Evolutionary conservation across 164 flowering plant genomes (phyloP).

Genomic region (Vitis riparia): DNA sequence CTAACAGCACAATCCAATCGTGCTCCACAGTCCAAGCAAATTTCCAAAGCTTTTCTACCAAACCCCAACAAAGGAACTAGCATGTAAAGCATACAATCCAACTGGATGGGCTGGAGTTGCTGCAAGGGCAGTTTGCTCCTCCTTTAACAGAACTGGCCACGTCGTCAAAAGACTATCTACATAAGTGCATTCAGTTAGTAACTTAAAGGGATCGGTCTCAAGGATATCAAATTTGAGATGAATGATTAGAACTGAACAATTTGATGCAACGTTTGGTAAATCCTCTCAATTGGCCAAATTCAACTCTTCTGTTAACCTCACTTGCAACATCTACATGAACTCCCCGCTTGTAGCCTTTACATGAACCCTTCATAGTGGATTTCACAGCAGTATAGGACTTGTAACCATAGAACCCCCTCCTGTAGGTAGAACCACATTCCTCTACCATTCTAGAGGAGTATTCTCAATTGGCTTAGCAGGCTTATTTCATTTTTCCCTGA

Average conservation of each 20-base stretch:
- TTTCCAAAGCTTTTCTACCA: constrained; percentile 97
- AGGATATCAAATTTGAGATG: constrained; percentile 56
- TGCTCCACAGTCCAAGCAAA: constrained; percentile 97
- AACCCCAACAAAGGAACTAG: constrained; percentile 74
- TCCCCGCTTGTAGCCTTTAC: no score
- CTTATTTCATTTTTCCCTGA: no score
- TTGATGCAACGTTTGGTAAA: no score
- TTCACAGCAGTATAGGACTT: no score
- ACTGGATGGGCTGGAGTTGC: constrained; percentile 98
- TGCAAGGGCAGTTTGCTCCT: constrained; percentile 78
- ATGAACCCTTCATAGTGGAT: no score
- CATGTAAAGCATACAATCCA: constrained; percentile 81
- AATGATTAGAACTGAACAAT: constrained; percentile 2
- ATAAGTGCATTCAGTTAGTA: constrained; percentile 50
- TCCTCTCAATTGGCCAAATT: no score
- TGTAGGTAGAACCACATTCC: no score
- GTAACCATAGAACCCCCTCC: no score
- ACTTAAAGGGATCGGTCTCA: constrained; percentile 51
- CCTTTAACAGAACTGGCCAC: constrained; percentile 83
- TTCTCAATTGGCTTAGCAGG: no score
- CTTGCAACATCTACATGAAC: no score
- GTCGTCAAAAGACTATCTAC: constrained; percentile 62
- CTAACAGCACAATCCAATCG: constrained; percentile 98
- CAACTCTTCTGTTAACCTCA: no score
- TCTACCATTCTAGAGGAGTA: no score